Conservation (phyloP, 2,329 filamentous ascomycete species). For the Stagonosporopsis tanaceti region DNA sequence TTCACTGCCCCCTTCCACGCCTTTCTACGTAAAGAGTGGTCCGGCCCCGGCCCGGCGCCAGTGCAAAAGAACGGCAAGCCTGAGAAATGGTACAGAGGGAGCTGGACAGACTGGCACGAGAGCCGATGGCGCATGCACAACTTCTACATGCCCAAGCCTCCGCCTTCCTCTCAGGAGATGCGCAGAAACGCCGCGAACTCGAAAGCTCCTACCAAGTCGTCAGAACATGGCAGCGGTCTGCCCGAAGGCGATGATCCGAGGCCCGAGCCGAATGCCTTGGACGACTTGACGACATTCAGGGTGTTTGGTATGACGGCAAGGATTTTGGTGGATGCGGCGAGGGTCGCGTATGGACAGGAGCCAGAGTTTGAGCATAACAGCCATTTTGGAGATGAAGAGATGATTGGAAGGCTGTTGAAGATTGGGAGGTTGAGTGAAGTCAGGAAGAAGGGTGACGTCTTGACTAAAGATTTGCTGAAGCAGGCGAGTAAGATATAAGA, state of each 20-base stretch:
- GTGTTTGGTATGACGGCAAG: conserved; percentile 96
- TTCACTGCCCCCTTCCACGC: conserved; percentile 90
- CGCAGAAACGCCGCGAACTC: conserved; percentile 10
- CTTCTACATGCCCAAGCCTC: conserved; percentile 76
- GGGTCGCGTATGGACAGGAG: conserved; percentile 81
- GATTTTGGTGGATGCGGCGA: conserved; percentile 86
- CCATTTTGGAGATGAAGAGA: conserved; percentile 71
- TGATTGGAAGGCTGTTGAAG: conserved; percentile 65
- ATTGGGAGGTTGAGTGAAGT: conserved; percentile 64
- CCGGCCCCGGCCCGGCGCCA: conserved; percentile 57
- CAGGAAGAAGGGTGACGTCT: conserved; percentile 60
- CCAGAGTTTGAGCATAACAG: conserved; percentile 82
- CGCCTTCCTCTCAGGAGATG: conserved; percentile 22
- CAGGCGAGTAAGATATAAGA: conserved; percentile 58
- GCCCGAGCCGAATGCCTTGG: conserved; percentile 50
- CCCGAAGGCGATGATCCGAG: conserved; percentile 33
- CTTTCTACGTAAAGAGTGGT: conserved; percentile 69
- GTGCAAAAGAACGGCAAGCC: conserved; percentile 45
- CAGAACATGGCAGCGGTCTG: conserved; percentile 4
- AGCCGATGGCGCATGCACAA: conserved; percentile 87
- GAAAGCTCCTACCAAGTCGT: neutral
- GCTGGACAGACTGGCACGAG: conserved; percentile 82
- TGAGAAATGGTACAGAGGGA: conserved; percentile 83
- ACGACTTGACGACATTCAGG: conserved; percentile 69
- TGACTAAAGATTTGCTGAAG: conserved; percentile 61